A percentile compares a stretch with the other conserved stretches of the same genome.
These are phyloP conservation scores for Ceratopteris richardii DNA, from an alignment of 75 land plant species.

Conservation along the genomic window DNA sequence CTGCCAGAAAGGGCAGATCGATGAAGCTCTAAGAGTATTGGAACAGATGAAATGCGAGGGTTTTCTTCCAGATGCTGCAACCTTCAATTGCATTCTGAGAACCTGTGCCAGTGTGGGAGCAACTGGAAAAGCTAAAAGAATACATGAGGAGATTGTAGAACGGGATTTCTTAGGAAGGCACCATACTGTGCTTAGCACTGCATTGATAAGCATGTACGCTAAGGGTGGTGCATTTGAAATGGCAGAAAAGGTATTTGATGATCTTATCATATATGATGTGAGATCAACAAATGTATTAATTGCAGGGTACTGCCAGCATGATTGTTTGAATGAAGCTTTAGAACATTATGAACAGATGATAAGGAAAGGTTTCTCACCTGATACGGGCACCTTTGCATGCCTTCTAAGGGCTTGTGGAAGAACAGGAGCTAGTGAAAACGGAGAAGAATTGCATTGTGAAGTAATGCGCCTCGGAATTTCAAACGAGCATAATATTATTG, in stretches of 20 bases:
- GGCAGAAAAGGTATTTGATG: slow-evolving; percentile 9
- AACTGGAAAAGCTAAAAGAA: slow-evolving; percentile 34
- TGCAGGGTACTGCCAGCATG: slow-evolving; percentile 7
- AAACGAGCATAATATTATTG: background rate
- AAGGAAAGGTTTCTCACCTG: slow-evolving; percentile 4
- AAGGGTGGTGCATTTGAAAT: slow-evolving; percentile 10
- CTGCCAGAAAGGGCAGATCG: slow-evolving; percentile 49
- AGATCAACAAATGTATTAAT: slow-evolving; percentile 10
- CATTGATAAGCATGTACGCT: slow-evolving; percentile 14
- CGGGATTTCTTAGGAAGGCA: background rate
- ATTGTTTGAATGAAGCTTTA: background rate
- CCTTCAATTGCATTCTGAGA: slow-evolving; percentile 53
- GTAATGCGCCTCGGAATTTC: slow-evolving; percentile 9
- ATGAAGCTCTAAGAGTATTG: slow-evolving; percentile 41
- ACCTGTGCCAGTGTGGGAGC: slow-evolving; percentile 48
- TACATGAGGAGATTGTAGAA: slow-evolving; percentile 31
- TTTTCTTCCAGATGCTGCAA: slow-evolving; percentile 40
- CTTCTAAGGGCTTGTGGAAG: slow-evolving; percentile 8
- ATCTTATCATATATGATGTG: background rate
- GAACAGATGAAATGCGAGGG: slow-evolving; percentile 36
- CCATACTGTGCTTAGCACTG: slow-evolving; percentile 1
- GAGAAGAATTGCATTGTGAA: slow-evolving; percentile 26
- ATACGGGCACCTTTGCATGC: slow-evolving; percentile 4
- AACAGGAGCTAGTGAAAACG: background rate
- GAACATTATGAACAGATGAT: slow-evolving; percentile 1